These are phyloP conservation scores for Neopestalotiopsis sp. DNA, from an alignment of 2,329 filamentous ascomycete species.

Conservation along the genomic window DNA sequence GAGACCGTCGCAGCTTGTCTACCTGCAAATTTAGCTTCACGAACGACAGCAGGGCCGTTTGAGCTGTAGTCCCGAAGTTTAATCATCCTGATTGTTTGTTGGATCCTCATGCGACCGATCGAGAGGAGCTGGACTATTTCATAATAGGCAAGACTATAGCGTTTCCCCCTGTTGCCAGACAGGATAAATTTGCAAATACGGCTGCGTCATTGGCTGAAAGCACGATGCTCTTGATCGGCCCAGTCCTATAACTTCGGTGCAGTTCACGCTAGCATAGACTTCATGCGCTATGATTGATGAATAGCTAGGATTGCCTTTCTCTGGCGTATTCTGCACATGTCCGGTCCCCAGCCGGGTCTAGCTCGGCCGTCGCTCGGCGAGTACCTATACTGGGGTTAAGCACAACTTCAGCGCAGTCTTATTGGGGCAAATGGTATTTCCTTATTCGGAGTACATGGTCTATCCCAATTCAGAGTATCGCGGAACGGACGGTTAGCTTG, in stretches of 20 bases:
- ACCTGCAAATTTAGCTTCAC: too few relatives aligned
- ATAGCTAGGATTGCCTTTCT: not conserved
- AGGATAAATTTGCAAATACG: too few relatives aligned
- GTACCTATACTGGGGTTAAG: not conserved
- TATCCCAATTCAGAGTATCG: not conserved
- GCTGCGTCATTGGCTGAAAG: too few relatives aligned
- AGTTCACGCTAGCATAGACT: not conserved
- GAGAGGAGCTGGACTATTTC: not conserved
- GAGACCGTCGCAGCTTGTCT: too few relatives aligned
- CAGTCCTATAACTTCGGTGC: not conserved
- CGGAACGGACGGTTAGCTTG: not conserved
- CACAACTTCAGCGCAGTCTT: not conserved
- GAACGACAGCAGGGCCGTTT: too few relatives aligned
- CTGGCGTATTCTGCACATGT: not conserved
- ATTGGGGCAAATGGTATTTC: slow-evolving; percentile 3
- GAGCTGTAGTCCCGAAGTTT: too few relatives aligned
- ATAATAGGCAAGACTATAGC: slow-evolving; percentile 1
- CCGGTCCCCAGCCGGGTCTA: not conserved
- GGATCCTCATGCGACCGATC: not conserved
- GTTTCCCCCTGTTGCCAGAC: not conserved
- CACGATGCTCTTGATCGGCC: not conserved
- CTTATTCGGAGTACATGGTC: not conserved
- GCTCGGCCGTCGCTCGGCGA: not conserved
- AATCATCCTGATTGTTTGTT: not conserved
- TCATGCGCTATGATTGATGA: not conserved